These are phyloP conservation scores for Aspergillus nanangensis DNA, from an alignment of 495 filamentous ascomycete genomes.

Conservation along the genomic window DNA sequence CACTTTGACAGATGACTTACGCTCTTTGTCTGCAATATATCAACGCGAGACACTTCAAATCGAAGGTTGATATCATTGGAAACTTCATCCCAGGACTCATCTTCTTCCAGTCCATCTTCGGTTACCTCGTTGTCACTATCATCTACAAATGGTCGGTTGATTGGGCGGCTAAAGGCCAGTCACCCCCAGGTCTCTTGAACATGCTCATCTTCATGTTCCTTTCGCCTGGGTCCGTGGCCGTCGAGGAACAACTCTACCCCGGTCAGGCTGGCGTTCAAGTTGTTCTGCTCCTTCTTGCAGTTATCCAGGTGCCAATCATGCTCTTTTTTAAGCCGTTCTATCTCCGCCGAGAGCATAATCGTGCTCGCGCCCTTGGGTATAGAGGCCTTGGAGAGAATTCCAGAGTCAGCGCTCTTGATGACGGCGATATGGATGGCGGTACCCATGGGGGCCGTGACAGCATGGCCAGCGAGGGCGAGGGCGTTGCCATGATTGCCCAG, in stretches of 20 bases:
- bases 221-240: constrained; percentile 66
- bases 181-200: constrained; percentile 86
- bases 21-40: constrained; percentile 88
- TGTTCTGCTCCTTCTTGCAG: constrained; percentile 73
- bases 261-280: constrained; percentile 75
- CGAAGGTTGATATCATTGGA: constrained; percentile 88
- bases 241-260: constrained; percentile 69
- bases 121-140: constrained; percentile 90
- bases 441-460: constrained; percentile 55
- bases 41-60: constrained; percentile 93
- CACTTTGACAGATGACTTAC: constrained; percentile 97
- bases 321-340: constrained; percentile 95
- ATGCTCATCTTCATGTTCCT: constrained; percentile 99
- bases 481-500: constrained; percentile 86
- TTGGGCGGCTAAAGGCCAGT: constrained; percentile 62
- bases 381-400: constrained; percentile 85
- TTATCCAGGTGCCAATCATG: constrained; percentile 82
- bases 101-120: constrained; percentile 99
- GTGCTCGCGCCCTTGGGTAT: constrained; percentile 81
- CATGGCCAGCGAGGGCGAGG: constrained; percentile 76
- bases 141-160: constrained; percentile 96
- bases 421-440: constrained; percentile 52
- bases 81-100: constrained; percentile 98
- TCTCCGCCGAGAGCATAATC: constrained; percentile 88
- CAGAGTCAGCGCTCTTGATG: constrained; percentile 82